Evolutionary conservation across 2,329 filamentous ascomycete species (phyloP), one percentile per base, ranked within the genome.

Genomic region (Ceratocystis diversiconidia): DNA sequence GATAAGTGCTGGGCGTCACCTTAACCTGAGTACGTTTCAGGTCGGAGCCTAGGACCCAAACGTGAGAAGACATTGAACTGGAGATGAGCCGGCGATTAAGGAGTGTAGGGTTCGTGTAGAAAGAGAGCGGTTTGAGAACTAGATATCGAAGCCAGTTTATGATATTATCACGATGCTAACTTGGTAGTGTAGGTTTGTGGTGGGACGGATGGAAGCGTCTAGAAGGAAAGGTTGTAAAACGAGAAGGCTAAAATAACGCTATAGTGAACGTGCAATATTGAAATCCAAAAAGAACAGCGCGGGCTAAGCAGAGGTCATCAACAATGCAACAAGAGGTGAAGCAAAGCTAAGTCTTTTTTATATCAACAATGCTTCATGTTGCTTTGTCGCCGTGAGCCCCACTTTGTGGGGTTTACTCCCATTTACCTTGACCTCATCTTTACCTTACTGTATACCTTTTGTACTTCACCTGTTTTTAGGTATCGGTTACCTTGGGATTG

Each of bases 41-140:
- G 70, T 89, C 85, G 48, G 87, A 85, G 74, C 92, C 87, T 69
- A 96, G 86, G 64, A 97, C 90, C 70, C 92, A 87, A 67, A 97
- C 90, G 74, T 94, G 88, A 64, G 91, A 88, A 70, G 90, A 85
- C 90, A 96, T 96, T 70, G 69, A 77, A 70, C 7, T 32, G 22
- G 62, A 8, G 25, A 15, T 36, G 19, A 12, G 44, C 8, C 2
- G 48, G n/a, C 30, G 8, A 15, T 15, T 1, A 8, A 17, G 12
- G 17, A 36, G 44, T 52, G n/a, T 32, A 19, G 28, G 22, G 0
- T 15, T 28, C 12, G 50, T 60, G n/a, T 12, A 57, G 17, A 28
- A 57, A 57, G 46, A n/a, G 43, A 12, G 61, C 15, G 46, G 41
- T 28, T 12, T 41, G 36, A 28, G 57, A 5, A 10, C 19, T n/a